Base-by-base conservation (phyloP, 2,329 filamentous ascomycete genomes). In the Cordyceps javanica region DNA sequence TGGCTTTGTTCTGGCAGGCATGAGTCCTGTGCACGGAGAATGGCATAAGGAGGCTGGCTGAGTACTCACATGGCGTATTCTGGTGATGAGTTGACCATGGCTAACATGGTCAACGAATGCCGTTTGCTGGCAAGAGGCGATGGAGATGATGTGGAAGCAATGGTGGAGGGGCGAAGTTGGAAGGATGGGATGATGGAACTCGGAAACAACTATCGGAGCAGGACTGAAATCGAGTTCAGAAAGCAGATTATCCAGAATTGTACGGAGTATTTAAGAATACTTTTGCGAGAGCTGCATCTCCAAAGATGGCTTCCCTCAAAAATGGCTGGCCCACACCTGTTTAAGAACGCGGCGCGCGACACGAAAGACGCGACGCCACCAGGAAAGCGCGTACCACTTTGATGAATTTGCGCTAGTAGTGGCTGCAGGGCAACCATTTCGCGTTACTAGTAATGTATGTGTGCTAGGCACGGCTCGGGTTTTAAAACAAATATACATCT, bases 1-100 rank as follows among this genome's bases (percentile, higher is more conserved):
- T 7, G 60, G 63, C 53, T 69, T 69, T n/a, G 68, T 69, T 68
- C 72, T 73, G 21, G 9, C n/a, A 7, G 2, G 3, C 1, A 57
- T 68, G 4, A 67, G 59, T 26, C 39, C 11, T n/a, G 10, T 41
- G 41, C 13, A 26, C 2, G 36, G 19, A 2, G n/a, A n/a, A n/a
- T n/a, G n/a, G n/a, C n/a, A n/a, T n/a, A n/a, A n/a, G n/a, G n/a
- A n/a, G n/a, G 14, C 21, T 4, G 11, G 9, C 14, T 25, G 10
- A 3, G 32, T 25, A 41, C 62, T 46, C 55, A 67, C 68, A 70
- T 68, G 41, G 66, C 60, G 61, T 66, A 69, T n/a, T 70, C 66
- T n/a, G 65, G 64, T 9, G 67, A 66, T 2, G 66, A 62, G n/a
- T 58, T 60, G 42, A 62, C 51, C 65, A 67, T 66, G 28, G 28